Conservation (phyloP, 2,329 filamentous ascomycete species). For the Colletotrichum godetiae region DNA sequence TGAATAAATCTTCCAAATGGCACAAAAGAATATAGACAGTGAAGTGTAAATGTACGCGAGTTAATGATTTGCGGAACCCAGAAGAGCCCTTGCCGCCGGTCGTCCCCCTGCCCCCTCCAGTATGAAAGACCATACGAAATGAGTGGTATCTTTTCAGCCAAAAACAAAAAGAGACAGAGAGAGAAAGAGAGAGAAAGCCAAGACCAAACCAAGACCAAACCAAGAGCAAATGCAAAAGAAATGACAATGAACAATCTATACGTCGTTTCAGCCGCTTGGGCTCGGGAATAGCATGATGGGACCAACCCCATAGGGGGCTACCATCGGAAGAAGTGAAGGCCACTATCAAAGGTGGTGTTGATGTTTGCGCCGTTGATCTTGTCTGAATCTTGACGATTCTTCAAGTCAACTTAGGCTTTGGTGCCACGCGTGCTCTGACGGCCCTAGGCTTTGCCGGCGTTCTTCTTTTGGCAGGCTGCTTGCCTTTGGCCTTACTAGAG, state of each 20-base stretch:
- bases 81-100: not conserved
- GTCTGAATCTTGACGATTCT: not conserved
- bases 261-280: slow-evolving; percentile 3
- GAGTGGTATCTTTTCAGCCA: slow-evolving; percentile 22
- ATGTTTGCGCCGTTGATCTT: not conserved
- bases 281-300: not conserved
- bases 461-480: not conserved
- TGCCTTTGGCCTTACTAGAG: not conserved
- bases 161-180: not conserved
- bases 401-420: not conserved
- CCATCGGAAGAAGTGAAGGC: not conserved
- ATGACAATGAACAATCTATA: slow-evolving; percentile 11
- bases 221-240: not conserved
- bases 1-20: not conserved
- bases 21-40: slow-evolving; percentile 11
- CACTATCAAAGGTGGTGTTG: not conserved
- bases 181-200: not conserved
- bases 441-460: not conserved
- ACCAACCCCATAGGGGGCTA: not conserved
- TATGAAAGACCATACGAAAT: slow-evolving; percentile 6
- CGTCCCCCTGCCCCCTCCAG: not conserved
- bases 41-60: slow-evolving; percentile 8
- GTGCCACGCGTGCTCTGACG: not conserved
- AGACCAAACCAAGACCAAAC: not conserved
- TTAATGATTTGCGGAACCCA: slow-evolving; percentile 6